Evolutionary conservation across 2,329 filamentous ascomycete species (phyloP), one percentile per base, ranked within the genome.

Genomic region (Blastomyces gilchristii): DNA sequence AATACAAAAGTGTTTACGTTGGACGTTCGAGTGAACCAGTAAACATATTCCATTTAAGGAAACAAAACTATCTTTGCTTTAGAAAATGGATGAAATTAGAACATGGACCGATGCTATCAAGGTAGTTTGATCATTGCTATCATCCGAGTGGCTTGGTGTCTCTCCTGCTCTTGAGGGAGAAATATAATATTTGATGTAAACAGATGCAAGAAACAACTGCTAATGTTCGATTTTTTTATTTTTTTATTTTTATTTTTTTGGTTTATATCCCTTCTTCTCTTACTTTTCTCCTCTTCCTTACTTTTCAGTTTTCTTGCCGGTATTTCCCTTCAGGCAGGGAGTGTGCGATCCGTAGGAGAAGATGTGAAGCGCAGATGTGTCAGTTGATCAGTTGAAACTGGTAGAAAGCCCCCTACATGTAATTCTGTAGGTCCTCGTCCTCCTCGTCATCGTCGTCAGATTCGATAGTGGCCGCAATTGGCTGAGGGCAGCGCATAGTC

Each of bases 391-490:
- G 12, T 52, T 43, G 25, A 31, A 31, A 45, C 34, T 18, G 54
- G 12, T 11, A 28, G 16, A 18, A 25, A 11, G 5, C 8, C n/a
- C 16, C 47, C 60, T 58, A 69, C 16, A 68, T 60, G 60, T 67
- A 73, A 16, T 67, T 63, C 31, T 70, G 62, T 3, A 67, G 47
- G 18, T 68, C 67, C 18, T 64, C 64, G 0, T 69, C 66, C 2
- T 69, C 66, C 2, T 69, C 58, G 11, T 49, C 25, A 0, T 68
- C 67, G 0, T 69, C 67, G 16, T 73, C 71, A 41, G 65, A 68
- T 6, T 65, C 61, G 14, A 66, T 58, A 16, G 62, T 65, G 12
- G 61, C 49, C 6, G 63, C 65, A 0, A 41, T 56, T 12, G 71
- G 61, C 41, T 71, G 68, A 1, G 67, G 66, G 37, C 63, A 47